Percentiles rank a stretch among this genome's conserved stretches.
Conservation (phyloP, 129 eudicot species). For the Mikania micrantha region DNA sequence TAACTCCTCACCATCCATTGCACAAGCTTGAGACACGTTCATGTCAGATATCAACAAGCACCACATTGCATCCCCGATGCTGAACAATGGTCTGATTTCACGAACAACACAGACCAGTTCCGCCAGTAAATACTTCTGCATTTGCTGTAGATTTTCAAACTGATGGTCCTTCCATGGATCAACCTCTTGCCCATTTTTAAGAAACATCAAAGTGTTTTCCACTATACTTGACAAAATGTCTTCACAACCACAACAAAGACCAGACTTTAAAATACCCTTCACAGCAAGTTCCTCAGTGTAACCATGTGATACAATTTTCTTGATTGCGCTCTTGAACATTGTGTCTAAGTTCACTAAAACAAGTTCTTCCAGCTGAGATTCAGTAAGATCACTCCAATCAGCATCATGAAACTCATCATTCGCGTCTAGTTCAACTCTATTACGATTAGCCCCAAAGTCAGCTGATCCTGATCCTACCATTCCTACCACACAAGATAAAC, state of each 20-base stretch:
- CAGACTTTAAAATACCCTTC: slow-evolving; percentile 65
- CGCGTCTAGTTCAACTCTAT: slow-evolving; percentile 31
- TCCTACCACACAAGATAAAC: slow-evolving; percentile 47
- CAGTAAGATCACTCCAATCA: slow-evolving; percentile 91
- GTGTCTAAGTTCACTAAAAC: slow-evolving; percentile 64
- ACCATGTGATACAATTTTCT: slow-evolving; percentile 59
- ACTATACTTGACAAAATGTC: slow-evolving; percentile 67
- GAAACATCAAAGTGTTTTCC: slow-evolving; percentile 59
- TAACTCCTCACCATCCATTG: slow-evolving; percentile 47
- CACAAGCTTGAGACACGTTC: slow-evolving; percentile 86
- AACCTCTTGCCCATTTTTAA: slow-evolving; percentile 45
- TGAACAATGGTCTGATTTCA: slow-evolving; percentile 67
- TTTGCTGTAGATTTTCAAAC: slow-evolving; percentile 62
- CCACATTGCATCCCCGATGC: slow-evolving; percentile 96
- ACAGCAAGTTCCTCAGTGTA: slow-evolving; percentile 62
- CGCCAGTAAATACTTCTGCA: slow-evolving; percentile 71
- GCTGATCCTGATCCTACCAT: slow-evolving; percentile 23
- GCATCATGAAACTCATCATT: slow-evolving; percentile 51
- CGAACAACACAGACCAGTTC: slow-evolving; percentile 74
- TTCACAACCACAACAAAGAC: slow-evolving; percentile 69
- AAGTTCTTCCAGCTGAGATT: slow-evolving; percentile 71
- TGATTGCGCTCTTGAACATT: slow-evolving; percentile 61
- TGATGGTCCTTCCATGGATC: slow-evolving; percentile 41
- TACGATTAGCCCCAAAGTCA: slow-evolving; percentile 32
- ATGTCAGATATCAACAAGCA: slow-evolving; percentile 79